Base-by-base conservation (phyloP, 2,329 filamentous ascomycete species). In the Colletotrichum sansevieriae region DNA sequence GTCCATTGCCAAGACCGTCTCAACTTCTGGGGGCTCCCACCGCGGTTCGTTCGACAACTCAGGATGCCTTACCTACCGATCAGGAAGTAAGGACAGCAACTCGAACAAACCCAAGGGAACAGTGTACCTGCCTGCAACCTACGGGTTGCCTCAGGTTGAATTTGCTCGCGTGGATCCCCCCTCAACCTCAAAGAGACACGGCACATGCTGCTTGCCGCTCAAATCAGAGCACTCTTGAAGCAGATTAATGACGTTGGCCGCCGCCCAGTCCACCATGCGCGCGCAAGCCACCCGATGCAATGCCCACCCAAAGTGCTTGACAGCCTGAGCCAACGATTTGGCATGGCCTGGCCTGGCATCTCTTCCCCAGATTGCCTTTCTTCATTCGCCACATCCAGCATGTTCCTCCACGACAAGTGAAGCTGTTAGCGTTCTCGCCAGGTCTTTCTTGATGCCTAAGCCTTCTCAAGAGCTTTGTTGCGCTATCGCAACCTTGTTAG, bases 121-220 rank as follows among this genome's bases (percentile, higher is more conserved):
- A 39, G 37, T 10, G 2, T 7, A 29, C 29, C 29, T 7, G 29
- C 29, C 29, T 7, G 29, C 29, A 29, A 33, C 49, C 35, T 33
- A 29, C 12, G 9, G 35, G 29, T 25, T 29, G 13, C 43, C 37
- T 59, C 55, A 46, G 12, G 22, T 33, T 44, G 33, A 8, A 52
- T 9, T 18, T 20, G 9, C 54, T 47, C 54, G 25, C 25, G 29
- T 59, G 46, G 54, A 47, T 33, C 18, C 41, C 54, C 46, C 35
- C 20, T 33, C 55, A 25, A 60, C 62, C 29, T 25, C 49, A 18
- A 61, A 9, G 55, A 51, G 41, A 37, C 29, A 44, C 20, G 52
- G 20, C 44, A 58, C 13, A 29, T 58, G 63, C 57, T 52, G 49
- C 35, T 47, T 70, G 57, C 63, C 63, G 67, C 58, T 70, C 67